phyloP scores from a whole-genome alignment of 495 filamentous ascomycete genomes.

The Chaetomium cochliodes region DNA sequence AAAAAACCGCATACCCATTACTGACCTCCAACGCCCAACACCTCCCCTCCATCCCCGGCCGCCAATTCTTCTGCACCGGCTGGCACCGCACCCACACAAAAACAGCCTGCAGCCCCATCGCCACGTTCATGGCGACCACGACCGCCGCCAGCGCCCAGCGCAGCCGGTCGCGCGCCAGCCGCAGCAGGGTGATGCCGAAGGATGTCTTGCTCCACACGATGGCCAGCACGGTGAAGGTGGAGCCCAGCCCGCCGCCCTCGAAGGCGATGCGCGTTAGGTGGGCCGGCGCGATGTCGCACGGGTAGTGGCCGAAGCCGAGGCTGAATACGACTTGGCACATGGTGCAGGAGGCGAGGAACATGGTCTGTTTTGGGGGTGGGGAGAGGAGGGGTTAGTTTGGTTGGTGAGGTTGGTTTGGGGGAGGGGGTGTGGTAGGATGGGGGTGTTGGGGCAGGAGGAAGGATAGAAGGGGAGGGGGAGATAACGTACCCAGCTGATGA shows the following conservation, averaged over 20 bases:
- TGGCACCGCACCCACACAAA: conserved; percentile 33
- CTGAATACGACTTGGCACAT: conserved; percentile 21
- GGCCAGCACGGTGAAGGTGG: conserved; percentile 26
- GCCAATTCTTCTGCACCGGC: conserved; percentile 30
- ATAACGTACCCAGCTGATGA: conserved; percentile 29
- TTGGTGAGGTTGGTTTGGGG: no score
- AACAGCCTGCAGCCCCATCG: conserved; percentile 23
- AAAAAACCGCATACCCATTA: conserved; percentile 19
- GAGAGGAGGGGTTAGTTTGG: not conserved
- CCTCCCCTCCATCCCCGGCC: conserved; percentile 19
- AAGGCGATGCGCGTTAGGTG: conserved; percentile 22
- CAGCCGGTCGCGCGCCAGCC: conserved; percentile 21
- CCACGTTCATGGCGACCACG: conserved; percentile 32
- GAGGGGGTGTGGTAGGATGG: not conserved
- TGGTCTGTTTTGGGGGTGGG: conserved; percentile 1
- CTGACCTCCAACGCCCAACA: conserved; percentile 26
- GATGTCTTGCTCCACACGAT: conserved; percentile 36
- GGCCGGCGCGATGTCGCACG: conserved; percentile 28
- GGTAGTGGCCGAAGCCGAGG: conserved; percentile 34
- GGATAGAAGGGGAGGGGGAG: not conserved
- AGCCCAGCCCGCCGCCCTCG: conserved; percentile 21
- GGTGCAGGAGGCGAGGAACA: conserved; percentile 18
- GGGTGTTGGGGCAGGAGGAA: not conserved
- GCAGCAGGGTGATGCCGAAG: conserved; percentile 36
- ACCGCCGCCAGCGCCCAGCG: conserved; percentile 16